Evolutionary conservation across 495 filamentous ascomycete genomes (phyloP).

Genomic region (Xylaria acuta): DNA sequence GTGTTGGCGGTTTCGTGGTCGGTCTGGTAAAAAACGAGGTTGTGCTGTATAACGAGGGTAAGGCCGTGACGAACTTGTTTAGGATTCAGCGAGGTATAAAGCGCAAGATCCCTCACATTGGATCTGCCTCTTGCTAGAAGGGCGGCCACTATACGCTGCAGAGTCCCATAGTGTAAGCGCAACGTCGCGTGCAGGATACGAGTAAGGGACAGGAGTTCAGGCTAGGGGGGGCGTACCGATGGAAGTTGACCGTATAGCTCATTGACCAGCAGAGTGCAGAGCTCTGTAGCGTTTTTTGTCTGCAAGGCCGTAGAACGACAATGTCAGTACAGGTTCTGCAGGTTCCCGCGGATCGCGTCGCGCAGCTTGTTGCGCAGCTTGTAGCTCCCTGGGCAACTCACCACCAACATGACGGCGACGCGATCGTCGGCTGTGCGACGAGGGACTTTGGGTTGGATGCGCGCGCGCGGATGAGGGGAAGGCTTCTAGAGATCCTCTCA

Average conservation of each 20-base stretch:
- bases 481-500: slow-evolving; percentile 72
- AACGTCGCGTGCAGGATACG: not conserved
- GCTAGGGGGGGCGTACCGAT: slow-evolving; percentile 66
- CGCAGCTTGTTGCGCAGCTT: not conserved
- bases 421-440: slow-evolving; percentile 23
- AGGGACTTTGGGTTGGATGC: slow-evolving; percentile 19
- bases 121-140: slow-evolving; percentile 80
- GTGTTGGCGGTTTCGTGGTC: slow-evolving; percentile 67
- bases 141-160: slow-evolving; percentile 76
- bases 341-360: not conserved
- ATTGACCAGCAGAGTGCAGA: slow-evolving; percentile 86
- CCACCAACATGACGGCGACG: slow-evolving; percentile 48
- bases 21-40: slow-evolving; percentile 78
- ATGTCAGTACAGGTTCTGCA: slow-evolving; percentile 11
- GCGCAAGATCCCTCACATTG: slow-evolving; percentile 67
- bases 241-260: slow-evolving; percentile 89
- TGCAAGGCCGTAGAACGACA: slow-evolving; percentile 26
- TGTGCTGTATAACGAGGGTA: slow-evolving; percentile 84
- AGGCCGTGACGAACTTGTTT: slow-evolving; percentile 78
- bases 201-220: not conserved
- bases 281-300: slow-evolving; percentile 73
- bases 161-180: slow-evolving; percentile 27
- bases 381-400: slow-evolving; percentile 38
- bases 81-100: slow-evolving; percentile 69
- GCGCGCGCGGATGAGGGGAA: slow-evolving; percentile 27